These are phyloP conservation scores for Saccharum hybrid DNA, from an alignment of 202 grass and related monocot genomes.

Conservation along the genomic window DNA sequence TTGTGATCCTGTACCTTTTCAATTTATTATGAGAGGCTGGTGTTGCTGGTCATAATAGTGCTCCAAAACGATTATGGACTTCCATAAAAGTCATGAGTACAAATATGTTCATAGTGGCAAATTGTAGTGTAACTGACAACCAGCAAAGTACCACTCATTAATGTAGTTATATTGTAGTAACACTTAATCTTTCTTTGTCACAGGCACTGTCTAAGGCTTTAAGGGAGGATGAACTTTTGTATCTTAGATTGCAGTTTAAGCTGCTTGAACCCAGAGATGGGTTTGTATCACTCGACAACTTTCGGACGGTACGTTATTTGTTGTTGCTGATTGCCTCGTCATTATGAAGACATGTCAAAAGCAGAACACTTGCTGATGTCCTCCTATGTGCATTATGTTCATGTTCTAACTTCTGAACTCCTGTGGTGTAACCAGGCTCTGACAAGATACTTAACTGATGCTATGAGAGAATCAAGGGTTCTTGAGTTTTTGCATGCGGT, in stretches of 20 bases:
- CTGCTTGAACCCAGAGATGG: constrained; percentile 90
- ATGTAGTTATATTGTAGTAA: constrained; percentile 25
- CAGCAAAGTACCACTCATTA: background rate
- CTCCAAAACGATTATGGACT: constrained; percentile 17
- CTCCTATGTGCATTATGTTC: constrained; percentile 16
- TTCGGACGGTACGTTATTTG: constrained; percentile 67
- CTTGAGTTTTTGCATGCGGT: constrained; percentile 86
- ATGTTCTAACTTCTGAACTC: constrained; percentile 29
- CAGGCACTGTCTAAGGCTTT: constrained; percentile 95
- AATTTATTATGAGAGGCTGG: background rate
- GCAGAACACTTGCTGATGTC: constrained; percentile 17
- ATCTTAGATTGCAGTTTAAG: constrained; percentile 86
- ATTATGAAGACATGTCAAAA: constrained; percentile 33
- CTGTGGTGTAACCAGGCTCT: constrained; percentile 67
- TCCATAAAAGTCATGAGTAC: background rate
- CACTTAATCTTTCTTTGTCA: constrained; percentile 34
- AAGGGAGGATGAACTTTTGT: constrained; percentile 87
- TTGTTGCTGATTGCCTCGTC: constrained; percentile 34
- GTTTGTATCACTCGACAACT: constrained; percentile 74
- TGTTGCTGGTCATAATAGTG: constrained; percentile 29
- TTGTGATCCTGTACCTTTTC: constrained; percentile 16
- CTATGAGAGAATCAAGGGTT: constrained; percentile 94
- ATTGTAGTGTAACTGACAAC: constrained; percentile 23
- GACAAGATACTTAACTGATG: constrained; percentile 70
- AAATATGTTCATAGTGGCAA: constrained; percentile 17